Evolutionary conservation across 352 stramenopile genomes (phyloP), one percentile per base, ranked within the genome.

Genomic region (Blastocystis sp.): DNA sequence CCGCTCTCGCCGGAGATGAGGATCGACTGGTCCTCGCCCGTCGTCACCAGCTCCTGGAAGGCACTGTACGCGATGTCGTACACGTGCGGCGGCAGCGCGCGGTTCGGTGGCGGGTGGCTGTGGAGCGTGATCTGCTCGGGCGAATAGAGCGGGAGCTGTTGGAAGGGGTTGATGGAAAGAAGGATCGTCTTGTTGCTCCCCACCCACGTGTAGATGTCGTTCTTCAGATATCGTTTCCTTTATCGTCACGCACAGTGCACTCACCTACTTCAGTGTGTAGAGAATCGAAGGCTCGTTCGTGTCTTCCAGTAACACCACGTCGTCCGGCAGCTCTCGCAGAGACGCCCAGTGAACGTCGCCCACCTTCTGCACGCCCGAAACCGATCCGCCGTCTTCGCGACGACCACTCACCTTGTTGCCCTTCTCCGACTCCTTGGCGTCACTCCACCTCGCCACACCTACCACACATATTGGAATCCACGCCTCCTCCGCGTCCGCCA

Each of bases 151-250:
- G 61, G 69, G 2, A 92, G 69, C 71, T 85, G 85, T 80, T 94
- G 92, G 91, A 94, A 95, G 13, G 93, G 93, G 90, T 95, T 95
- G 12, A 95, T 85, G 24, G 91, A 92, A 50, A 95, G 92, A 19
- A 95, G 91, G 61, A 95, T 94, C 16, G 91, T 92, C 62, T 92
- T 78, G 88, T 92, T 93, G n/a, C 91, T 91, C 16, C 91, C 92
- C n/a, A 94, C 92, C 67, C 79, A 92, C 10, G 96, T 98, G 92
- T 98, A 98, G 88, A 98, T 97, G 90, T 97, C 92, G 90, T 96
- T 96, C 77, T 95, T 93, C 90, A 94, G 94, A 91, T 98, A 98
- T 66, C 96, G 93, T 89, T 85, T 85, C 12, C 74, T 85, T 24
- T 41, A n/a, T 12, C 13, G 37, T 85, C 9, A 69, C 3, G 16